Evolutionary conservation across 2,329 filamentous ascomycete species (phyloP).

Genomic region (Botrytis galanthina): DNA sequence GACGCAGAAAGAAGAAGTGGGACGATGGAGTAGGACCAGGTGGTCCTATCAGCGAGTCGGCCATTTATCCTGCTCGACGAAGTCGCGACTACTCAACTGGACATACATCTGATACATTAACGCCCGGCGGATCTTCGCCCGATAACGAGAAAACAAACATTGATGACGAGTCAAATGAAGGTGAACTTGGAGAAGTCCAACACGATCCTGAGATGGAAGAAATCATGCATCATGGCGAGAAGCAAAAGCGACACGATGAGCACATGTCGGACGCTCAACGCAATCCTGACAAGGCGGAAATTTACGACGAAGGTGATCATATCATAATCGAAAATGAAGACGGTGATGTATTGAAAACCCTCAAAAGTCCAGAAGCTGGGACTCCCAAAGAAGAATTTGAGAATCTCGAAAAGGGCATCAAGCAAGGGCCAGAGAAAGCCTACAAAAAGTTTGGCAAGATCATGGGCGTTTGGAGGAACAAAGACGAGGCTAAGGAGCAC

Average conservation of each 20-base stretch:
- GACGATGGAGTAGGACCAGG: conserved; percentile 74
- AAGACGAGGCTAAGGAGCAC: conserved; percentile 41
- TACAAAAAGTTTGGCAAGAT: conserved; percentile 37
- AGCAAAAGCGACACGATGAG: conserved; percentile 38
- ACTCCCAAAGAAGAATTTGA: conserved; percentile 40
- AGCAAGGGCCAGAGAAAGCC: conserved; percentile 31
- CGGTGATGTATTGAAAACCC: conserved; percentile 76
- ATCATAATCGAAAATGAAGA: conserved; percentile 82
- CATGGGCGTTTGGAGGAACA: conserved; percentile 35
- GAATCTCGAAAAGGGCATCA: conserved; percentile 42
- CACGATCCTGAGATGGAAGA: conserved; percentile 40
- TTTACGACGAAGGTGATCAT: conserved; percentile 77
- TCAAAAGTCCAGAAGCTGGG: conserved; percentile 39
- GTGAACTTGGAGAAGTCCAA: conserved; percentile 37
- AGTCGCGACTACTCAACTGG: conserved; percentile 31
- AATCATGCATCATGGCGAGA: conserved; percentile 37
- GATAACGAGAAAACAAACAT: conserved; percentile 31
- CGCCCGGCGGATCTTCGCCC: conserved; percentile 34
- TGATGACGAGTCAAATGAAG: conserved; percentile 39
- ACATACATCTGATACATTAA: conserved; percentile 36
- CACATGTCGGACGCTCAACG: conserved; percentile 36
- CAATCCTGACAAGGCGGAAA: conserved; percentile 50
- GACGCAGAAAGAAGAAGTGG: conserved; percentile 64
- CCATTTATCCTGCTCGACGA: conserved; percentile 66
- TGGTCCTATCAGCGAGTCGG: conserved; percentile 85